These are phyloP conservation scores for Scorias spongiosa DNA, from an alignment of 2,329 filamentous ascomycete genomes.

Conservation along the genomic window DNA sequence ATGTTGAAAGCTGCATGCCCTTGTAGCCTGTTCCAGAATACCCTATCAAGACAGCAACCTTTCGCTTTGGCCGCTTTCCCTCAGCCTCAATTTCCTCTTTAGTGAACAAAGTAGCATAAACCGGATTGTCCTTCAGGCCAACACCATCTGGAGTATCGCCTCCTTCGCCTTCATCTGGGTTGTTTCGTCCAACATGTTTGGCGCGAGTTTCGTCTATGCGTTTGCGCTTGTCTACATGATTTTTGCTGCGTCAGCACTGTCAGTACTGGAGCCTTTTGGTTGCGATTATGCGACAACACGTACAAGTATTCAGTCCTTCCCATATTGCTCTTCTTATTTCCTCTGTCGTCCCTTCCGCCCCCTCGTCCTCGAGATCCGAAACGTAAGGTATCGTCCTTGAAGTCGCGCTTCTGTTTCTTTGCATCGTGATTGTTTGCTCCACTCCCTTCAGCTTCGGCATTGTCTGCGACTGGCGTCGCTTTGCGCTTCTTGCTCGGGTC, in stretches of 20 bases:
- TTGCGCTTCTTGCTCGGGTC: conserved; percentile 1
- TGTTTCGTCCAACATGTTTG: background rate
- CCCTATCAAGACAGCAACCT: conserved; percentile 88
- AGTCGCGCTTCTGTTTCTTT: conserved; percentile 17
- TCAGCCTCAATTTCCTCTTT: conserved; percentile 81
- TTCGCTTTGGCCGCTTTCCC: conserved; percentile 78
- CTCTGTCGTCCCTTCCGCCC: conserved; percentile 16
- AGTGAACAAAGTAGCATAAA: conserved; percentile 34
- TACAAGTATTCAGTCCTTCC: conserved; percentile 52
- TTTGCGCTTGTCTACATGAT: conserved; percentile 32
- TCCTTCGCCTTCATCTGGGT: conserved; percentile 25
- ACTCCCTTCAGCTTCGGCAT: background rate
- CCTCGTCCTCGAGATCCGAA: conserved; percentile 10
- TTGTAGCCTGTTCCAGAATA: conserved; percentile 95
- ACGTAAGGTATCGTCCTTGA: conserved; percentile 10
- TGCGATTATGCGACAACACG: conserved; percentile 13
- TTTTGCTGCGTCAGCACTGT: conserved; percentile 26
- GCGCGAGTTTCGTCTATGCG: background rate
- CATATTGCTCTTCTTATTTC: conserved; percentile 48
- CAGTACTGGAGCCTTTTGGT: conserved; percentile 10
- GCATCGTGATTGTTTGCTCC: conserved; percentile 4
- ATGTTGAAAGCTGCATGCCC: conserved; percentile 67
- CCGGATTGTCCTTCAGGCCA: conserved; percentile 24
- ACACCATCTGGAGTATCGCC: conserved; percentile 30
- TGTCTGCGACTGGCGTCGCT: conserved; percentile 3